phyloP scores from a whole-genome alignment of 148 eudicot species.

The Diospyros lotus region DNA sequence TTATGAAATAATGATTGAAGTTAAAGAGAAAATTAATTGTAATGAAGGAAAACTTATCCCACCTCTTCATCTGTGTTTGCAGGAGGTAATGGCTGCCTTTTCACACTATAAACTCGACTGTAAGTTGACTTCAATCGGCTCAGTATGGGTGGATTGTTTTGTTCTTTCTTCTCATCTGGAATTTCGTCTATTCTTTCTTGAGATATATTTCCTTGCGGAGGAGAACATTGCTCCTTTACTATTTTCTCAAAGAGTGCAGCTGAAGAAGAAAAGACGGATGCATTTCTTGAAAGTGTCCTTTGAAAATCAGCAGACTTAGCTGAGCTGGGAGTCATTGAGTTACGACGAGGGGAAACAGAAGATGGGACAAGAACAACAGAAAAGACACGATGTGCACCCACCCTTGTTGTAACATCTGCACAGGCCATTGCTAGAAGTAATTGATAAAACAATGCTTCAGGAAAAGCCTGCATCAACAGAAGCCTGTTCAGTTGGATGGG shows the following conservation, averaged over 20 bases:
- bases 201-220: slow-evolving; percentile 26
- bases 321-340: slow-evolving; percentile 16
- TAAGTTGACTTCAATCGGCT: slow-evolving; percentile 53
- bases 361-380: slow-evolving; percentile 67
- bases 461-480: slow-evolving; percentile 43
- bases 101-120: slow-evolving; percentile 34
- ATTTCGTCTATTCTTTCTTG: slow-evolving; percentile 18
- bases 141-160: slow-evolving; percentile 30
- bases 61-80: slow-evolving; percentile 21
- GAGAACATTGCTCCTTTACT: slow-evolving; percentile 32
- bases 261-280: slow-evolving; percentile 60
- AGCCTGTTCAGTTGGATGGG: not conserved
- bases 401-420: slow-evolving; percentile 50
- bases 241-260: slow-evolving; percentile 59
- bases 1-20: slow-evolving; percentile 4
- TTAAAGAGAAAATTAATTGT: not conserved
- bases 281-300: slow-evolving; percentile 56
- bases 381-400: slow-evolving; percentile 56
- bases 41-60: slow-evolving; percentile 6
- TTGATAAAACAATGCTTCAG: slow-evolving; percentile 57
- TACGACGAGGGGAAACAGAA: slow-evolving; percentile 48
- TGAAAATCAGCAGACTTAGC: slow-evolving; percentile 37
- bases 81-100: slow-evolving; percentile 23
- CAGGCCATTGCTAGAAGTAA: slow-evolving; percentile 65
- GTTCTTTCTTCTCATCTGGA: slow-evolving; percentile 12